Conservation (phyloP, 495 filamentous ascomycete species). For the Lophiostoma macrostomum region DNA sequence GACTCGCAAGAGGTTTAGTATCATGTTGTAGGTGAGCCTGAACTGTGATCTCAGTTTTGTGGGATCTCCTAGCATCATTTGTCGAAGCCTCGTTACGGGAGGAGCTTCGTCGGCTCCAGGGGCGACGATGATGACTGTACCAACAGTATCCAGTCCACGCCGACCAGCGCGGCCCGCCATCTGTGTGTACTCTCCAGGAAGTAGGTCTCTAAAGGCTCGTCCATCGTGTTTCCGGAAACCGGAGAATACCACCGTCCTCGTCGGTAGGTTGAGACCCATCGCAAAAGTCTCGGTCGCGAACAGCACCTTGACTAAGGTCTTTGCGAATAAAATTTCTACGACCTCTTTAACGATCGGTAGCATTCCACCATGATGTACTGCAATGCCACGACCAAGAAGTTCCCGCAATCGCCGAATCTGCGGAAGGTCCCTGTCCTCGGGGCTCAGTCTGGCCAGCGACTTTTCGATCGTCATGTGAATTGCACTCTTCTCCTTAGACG, state of each 20-base stretch:
- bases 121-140: slow-evolving; percentile 88
- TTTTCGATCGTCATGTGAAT: slow-evolving; percentile 98
- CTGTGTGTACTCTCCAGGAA: slow-evolving; percentile 96
- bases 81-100: slow-evolving; percentile 69
- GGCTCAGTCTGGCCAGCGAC: slow-evolving; percentile 87
- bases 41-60: slow-evolving; percentile 96
- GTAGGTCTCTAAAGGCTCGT: slow-evolving; percentile 80
- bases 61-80: slow-evolving; percentile 95
- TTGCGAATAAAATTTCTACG: slow-evolving; percentile 94
- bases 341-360: slow-evolving; percentile 97
- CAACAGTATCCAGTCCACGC: slow-evolving; percentile 85
- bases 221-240: slow-evolving; percentile 96
- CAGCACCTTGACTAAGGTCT: slow-evolving; percentile 89
- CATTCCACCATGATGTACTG: slow-evolving; percentile 93
- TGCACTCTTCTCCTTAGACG: slow-evolving; percentile 86
- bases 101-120: slow-evolving; percentile 84
- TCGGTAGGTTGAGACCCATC: slow-evolving; percentile 95
- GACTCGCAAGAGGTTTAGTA: slow-evolving; percentile 89
- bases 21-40: slow-evolving; percentile 98
- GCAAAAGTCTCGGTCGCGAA: slow-evolving; percentile 99
- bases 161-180: slow-evolving; percentile 96
- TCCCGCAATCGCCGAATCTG: slow-evolving; percentile 88
- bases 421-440: slow-evolving; percentile 81
- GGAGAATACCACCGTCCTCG: slow-evolving; percentile 94
- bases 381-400: slow-evolving; percentile 80